phyloP scores from a whole-genome alignment of 2,329 filamentous ascomycete species.

The Trichoderma guizhouense region DNA sequence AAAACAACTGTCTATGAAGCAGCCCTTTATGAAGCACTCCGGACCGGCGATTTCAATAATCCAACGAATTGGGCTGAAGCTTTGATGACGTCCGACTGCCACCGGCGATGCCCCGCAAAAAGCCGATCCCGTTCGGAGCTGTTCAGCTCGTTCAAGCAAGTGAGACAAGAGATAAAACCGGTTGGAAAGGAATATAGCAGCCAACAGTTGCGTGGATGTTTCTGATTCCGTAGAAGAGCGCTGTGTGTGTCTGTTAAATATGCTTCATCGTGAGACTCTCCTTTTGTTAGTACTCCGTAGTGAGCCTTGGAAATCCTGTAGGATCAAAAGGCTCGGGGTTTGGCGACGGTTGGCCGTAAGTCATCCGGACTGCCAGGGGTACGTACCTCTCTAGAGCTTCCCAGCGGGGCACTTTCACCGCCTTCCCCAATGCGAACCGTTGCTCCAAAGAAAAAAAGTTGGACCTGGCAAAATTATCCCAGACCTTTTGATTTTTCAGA shows the following conservation, averaged over 20 bases:
- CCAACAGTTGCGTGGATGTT: not conserved
- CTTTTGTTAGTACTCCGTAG: no score
- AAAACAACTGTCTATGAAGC: not conserved
- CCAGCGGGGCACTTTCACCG: constrained; percentile 12
- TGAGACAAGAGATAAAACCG: not conserved
- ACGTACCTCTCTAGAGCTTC: not conserved
- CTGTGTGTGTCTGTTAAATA: not conserved
- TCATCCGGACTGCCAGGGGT: not conserved
- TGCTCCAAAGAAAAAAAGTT: constrained; percentile 16
- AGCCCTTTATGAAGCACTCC: not conserved
- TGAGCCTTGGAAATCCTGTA: not conserved
- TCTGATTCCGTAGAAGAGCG: not conserved
- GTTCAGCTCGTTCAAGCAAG: not conserved
- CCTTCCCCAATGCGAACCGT: constrained; percentile 6
- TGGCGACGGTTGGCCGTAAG: not conserved
- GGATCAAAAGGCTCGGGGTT: not conserved
- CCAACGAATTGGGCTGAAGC: not conserved
- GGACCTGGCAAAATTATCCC: constrained; percentile 11
- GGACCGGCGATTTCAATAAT: not conserved
- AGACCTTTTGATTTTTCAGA: constrained; percentile 1
- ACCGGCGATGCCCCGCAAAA: constrained; percentile 13
- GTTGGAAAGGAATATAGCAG: not conserved
- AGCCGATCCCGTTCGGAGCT: not conserved
- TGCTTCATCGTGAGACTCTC: no score
- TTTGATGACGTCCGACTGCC: not conserved